A percentile compares a stretch with the other conserved stretches of the same genome.
Evolutionary conservation across 768 basidiomycete genomes (phyloP).

Genomic region (Naganishia kalamii): DNA sequence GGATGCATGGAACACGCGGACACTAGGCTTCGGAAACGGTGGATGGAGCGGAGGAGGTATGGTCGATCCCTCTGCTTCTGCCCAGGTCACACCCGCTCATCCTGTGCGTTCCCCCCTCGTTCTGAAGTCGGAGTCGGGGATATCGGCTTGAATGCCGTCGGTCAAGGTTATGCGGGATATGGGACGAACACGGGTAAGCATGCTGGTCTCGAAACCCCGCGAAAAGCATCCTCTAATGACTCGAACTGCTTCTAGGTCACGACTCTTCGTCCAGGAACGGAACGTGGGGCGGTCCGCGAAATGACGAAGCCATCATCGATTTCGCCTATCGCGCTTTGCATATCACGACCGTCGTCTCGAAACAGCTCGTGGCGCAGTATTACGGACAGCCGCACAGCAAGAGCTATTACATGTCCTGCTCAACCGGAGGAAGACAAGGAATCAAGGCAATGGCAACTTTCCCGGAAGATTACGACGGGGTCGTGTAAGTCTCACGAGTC

Average conservation of each 20-base stretch:
- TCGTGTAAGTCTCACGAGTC: constrained; percentile 3
- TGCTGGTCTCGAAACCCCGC: neutral
- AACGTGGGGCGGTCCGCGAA: neutral
- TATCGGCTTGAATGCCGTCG: neutral
- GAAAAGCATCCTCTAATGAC: neutral
- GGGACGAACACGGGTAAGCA: constrained; percentile 6
- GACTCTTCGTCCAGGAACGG: neutral
- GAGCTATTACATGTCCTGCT: constrained; percentile 4
- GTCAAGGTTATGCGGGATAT: neutral
- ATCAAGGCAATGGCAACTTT: constrained; percentile 14
- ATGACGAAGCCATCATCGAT: constrained; percentile 14
- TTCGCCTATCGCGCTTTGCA: constrained; percentile 11
- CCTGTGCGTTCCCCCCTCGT: too few species aligned
- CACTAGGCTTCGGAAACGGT: constrained; percentile 2
- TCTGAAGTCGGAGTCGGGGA: neutral
- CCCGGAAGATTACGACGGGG: constrained; percentile 15
- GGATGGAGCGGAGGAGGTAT: constrained; percentile 11
- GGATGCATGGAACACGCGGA: constrained; percentile 2
- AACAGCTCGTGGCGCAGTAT: neutral
- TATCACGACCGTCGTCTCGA: neutral
- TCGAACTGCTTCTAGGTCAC: neutral
- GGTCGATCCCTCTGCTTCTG: neutral
- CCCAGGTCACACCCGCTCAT: neutral
- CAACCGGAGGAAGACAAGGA: constrained; percentile 8
- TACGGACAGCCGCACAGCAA: neutral